Conservation (phyloP, 2,329 filamentous ascomycete species). For the Colletotrichum tropicicola region DNA sequence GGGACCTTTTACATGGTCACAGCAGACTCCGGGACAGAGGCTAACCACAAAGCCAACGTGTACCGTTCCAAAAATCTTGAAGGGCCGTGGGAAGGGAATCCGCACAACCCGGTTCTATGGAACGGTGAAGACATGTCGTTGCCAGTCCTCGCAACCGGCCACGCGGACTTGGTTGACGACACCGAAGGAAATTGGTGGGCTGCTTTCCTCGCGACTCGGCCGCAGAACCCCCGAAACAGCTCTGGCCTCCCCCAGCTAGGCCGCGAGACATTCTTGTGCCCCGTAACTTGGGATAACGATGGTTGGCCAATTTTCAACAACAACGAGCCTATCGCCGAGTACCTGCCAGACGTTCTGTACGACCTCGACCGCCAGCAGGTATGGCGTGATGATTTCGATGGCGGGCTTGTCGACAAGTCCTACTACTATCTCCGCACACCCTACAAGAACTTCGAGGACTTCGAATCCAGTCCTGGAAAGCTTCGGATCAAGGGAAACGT, state of each 20-base stretch:
- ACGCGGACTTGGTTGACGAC: constrained; percentile 28
- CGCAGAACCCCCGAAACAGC: constrained; percentile 23
- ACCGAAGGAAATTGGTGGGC: constrained; percentile 29
- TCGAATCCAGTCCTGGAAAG: constrained; percentile 21
- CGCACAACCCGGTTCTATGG: constrained; percentile 28
- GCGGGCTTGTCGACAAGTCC: constrained; percentile 19
- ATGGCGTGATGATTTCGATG: constrained; percentile 32
- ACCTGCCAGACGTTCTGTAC: constrained; percentile 24
- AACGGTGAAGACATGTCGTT: constrained; percentile 29
- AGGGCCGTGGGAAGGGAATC: constrained; percentile 28
- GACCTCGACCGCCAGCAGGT: constrained; percentile 14
- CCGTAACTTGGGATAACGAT: constrained; percentile 26
- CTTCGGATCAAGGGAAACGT: constrained; percentile 24
- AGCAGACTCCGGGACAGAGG: constrained; percentile 28
- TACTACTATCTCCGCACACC: constrained; percentile 30
- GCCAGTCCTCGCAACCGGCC: constrained; percentile 28
- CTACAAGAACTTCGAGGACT: constrained; percentile 29
- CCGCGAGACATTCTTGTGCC: constrained; percentile 28
- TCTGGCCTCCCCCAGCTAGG: constrained; percentile 26
- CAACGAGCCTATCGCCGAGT: constrained; percentile 18
- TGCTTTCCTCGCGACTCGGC: constrained; percentile 28
- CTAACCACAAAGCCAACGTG: constrained; percentile 26
- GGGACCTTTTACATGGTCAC: constrained; percentile 31
- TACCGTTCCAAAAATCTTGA: constrained; percentile 19
- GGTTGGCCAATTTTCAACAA: constrained; percentile 31